Percentiles rank a stretch among this genome's conserved stretches.
These are phyloP conservation scores for Colletotrichum sp. DNA, from an alignment of 2,329 filamentous ascomycete species.

Conservation along the genomic window DNA sequence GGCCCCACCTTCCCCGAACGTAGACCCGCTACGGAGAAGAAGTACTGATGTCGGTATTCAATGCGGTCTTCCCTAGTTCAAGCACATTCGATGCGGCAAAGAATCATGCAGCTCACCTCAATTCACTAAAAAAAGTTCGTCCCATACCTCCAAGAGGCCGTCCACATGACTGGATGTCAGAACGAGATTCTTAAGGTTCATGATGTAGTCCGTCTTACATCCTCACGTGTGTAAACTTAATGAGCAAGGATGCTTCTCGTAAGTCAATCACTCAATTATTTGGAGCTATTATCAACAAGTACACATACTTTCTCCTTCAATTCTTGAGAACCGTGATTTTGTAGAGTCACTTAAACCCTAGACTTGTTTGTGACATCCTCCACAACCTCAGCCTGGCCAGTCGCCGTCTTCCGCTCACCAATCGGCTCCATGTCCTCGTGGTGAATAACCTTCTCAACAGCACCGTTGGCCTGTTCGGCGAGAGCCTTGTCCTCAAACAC, in stretches of 20 bases:
- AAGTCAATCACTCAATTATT: neutral
- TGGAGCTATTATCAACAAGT: neutral
- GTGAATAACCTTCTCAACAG: slow-evolving; percentile 33
- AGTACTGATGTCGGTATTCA: neutral
- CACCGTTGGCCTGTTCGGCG: slow-evolving; percentile 29
- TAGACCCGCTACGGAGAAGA: neutral
- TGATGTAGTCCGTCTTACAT: neutral
- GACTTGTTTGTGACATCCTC: slow-evolving; percentile 4
- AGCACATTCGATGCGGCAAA: neutral
- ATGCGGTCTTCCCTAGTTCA: accelerated
- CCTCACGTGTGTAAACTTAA: neutral
- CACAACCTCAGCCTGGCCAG: neutral
- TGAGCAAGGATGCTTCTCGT: neutral
- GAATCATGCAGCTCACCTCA: neutral
- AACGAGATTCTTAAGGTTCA: neutral
- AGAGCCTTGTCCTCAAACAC: slow-evolving; percentile 36
- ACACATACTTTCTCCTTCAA: neutral
- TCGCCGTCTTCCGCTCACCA: neutral
- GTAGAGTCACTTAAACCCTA: neutral
- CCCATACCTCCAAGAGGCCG: neutral
- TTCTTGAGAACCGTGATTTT: neutral
- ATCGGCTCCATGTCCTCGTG: slow-evolving; percentile 22
- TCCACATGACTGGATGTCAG: neutral
- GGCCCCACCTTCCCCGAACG: neutral
- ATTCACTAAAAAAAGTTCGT: neutral